phyloP scores from a whole-genome alignment of 2,329 filamentous ascomycete genomes.

The Lasiodiplodia gonubiensis region DNA sequence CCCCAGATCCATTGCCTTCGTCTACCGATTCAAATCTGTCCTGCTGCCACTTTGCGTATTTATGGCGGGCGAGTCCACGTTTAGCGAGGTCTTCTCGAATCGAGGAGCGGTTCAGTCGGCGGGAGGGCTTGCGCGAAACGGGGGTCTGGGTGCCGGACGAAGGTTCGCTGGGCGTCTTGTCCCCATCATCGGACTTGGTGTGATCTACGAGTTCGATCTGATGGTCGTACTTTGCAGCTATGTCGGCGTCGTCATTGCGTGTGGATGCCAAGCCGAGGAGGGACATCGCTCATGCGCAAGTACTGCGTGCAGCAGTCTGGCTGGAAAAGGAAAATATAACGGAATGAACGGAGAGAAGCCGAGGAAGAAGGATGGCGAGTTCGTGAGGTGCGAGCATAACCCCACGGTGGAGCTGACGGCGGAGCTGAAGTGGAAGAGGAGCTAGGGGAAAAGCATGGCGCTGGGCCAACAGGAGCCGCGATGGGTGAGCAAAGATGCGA shows the following conservation, averaged over 20 bases:
- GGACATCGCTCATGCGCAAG: conserved; percentile 15
- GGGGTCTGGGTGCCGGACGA: conserved; percentile 22
- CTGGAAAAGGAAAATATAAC: not conserved
- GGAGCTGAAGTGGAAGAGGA: not conserved
- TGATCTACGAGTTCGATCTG: conserved; percentile 72
- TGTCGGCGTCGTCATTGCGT: conserved; percentile 25
- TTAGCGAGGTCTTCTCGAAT: conserved; percentile 36
- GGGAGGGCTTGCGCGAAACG: conserved; percentile 2
- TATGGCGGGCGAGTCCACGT: conserved; percentile 36
- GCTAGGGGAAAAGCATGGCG: conserved; percentile 17
- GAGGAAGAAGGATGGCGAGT: not conserved
- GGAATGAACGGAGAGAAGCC: not conserved
- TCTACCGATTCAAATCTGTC: conserved; percentile 22
- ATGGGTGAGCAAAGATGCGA: conserved; percentile 6
- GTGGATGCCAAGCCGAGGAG: conserved; percentile 19
- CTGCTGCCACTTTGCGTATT: conserved; percentile 43
- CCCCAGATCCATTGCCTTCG: not conserved
- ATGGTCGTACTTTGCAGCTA: conserved; percentile 56
- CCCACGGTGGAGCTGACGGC: not conserved
- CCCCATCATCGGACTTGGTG: conserved; percentile 50
- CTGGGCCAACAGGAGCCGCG: not conserved
- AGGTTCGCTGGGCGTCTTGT: conserved; percentile 32
- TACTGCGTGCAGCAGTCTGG: not conserved
- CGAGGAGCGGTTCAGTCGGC: conserved; percentile 36
- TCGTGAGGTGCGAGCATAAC: not conserved